Percentiles rank a stretch among this genome's conserved stretches.
Conservation (phyloP, 345 rosid species). For the Arabis alpina region DNA sequence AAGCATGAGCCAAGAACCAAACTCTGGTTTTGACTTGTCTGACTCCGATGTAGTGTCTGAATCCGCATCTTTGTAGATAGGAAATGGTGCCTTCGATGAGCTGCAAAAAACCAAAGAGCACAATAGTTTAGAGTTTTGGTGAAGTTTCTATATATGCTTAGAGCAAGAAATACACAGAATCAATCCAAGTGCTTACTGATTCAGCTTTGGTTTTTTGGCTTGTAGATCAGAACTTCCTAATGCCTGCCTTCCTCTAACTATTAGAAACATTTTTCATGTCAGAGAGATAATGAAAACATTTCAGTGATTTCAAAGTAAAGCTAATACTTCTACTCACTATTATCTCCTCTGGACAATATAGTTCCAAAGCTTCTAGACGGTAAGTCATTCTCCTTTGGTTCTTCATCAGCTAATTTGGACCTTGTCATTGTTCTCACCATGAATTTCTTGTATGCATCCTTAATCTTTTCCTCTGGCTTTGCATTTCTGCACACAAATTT, state of each 20-base stretch:
- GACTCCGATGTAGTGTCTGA: constrained; percentile 45
- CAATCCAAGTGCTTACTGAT: constrained; percentile 51
- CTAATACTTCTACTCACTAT: constrained; percentile 49
- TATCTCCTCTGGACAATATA: constrained; percentile 60
- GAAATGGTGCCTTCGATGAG: constrained; percentile 53
- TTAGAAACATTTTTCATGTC: neutral
- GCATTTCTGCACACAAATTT: constrained; percentile 56
- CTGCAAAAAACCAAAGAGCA: constrained; percentile 40
- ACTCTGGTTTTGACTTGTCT: constrained; percentile 54
- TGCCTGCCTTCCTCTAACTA: constrained; percentile 53
- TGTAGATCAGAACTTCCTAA: constrained; percentile 47
- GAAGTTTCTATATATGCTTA: neutral
- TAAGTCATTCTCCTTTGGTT: constrained; percentile 51
- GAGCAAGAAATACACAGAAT: neutral
- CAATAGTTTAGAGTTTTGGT: constrained; percentile 4
- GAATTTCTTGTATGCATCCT: constrained; percentile 75
- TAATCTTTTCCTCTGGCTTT: constrained; percentile 74
- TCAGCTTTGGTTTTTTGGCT: constrained; percentile 54
- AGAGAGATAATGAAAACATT: constrained; percentile 13
- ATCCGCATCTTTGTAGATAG: constrained; percentile 63
- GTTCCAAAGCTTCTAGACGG: constrained; percentile 85
- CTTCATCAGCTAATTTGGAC: constrained; percentile 55
- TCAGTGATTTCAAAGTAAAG: neutral
- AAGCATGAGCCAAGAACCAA: constrained; percentile 64
- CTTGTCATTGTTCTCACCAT: constrained; percentile 69